These are phyloP conservation scores for Morella rubra DNA, from an alignment of 306 rosid species.

Conservation along the genomic window DNA sequence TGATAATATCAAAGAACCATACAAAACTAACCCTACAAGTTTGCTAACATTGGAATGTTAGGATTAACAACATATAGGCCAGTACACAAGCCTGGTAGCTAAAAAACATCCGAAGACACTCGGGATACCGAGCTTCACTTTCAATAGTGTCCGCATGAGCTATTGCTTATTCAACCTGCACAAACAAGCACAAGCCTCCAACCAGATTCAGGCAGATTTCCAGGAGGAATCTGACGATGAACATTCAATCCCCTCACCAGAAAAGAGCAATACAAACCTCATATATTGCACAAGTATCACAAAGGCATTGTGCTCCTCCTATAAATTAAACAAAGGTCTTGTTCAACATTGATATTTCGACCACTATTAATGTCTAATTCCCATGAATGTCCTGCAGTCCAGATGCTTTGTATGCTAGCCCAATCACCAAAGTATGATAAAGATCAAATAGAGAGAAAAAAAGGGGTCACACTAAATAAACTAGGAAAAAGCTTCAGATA, in stretches of 20 bases:
- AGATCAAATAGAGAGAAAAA: too few relatives aligned
- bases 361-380: background rate
- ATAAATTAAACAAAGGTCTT: background rate
- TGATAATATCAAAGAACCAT: background rate
- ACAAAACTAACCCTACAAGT: background rate
- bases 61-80: background rate
- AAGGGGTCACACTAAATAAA: too few relatives aligned
- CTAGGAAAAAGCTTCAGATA: background rate
- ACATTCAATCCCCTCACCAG: conserved; percentile 4
- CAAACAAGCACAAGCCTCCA: too few relatives aligned
- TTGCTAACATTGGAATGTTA: background rate
- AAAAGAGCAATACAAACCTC: background rate
- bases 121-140: too few relatives aligned
- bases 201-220: background rate
- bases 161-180: too few relatives aligned
- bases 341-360: background rate
- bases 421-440: too few relatives aligned
- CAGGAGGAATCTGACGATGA: conserved; percentile 6
- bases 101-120: too few relatives aligned
- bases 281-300: background rate
- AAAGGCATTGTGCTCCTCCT: background rate
- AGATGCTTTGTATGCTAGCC: too few relatives aligned
- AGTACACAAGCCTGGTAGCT: background rate
- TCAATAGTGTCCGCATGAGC: too few relatives aligned
- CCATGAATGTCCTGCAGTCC: background rate